Base-by-base conservation (phyloP, 495 filamentous ascomycete genomes). In the Cercophora sp. region DNA sequence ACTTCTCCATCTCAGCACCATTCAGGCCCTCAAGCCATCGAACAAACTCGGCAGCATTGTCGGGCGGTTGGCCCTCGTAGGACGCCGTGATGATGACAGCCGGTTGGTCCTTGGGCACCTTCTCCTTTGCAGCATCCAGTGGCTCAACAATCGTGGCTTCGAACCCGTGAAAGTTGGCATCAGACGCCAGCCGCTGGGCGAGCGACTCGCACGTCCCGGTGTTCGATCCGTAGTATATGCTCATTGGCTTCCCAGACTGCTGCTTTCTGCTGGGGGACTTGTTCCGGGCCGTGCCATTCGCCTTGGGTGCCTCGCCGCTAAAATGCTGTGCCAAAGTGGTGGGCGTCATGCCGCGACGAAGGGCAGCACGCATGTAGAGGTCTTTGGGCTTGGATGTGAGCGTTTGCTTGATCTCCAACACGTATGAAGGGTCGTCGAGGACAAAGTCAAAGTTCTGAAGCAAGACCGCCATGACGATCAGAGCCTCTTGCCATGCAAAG, bases 341-440 rank as follows among this genome's bases (percentile, higher is more conserved):
- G 2, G 82, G 72, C 11, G 83, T 78, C 25, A 84, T 59, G 0
- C 81, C 79, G 22, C 81, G 63, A 8, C 87, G 73, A 0, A 87
- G 66, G 1, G 66, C 75, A 6, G 85, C 87, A 20, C 74, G 80
- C 72, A 93, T 88, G 42, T 75, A 76, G 64, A 91, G 85, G 39
- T 79, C 81, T 48, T 85, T 82, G 0, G 88, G 88, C 63, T 91
- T 93, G 63, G 87, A 79, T 0, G 87, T 90, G 8, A 90, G 70
- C 0, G 85, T 88, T 63, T 86, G 79, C 62, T 85, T 86, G 57
- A 87, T 67, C 32, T 82, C 74, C 23, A 92, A 69, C 34, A 80
- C 68, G 44, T 91, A 91, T 15, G 55, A 66, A 2, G 79, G 75
- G 48, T 85, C 81, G 32, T 78, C 72, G 9, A 78, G 49, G 4